Conservation (phyloP, 169 alveolate genomes). For the Plasmodium relictum region DNA sequence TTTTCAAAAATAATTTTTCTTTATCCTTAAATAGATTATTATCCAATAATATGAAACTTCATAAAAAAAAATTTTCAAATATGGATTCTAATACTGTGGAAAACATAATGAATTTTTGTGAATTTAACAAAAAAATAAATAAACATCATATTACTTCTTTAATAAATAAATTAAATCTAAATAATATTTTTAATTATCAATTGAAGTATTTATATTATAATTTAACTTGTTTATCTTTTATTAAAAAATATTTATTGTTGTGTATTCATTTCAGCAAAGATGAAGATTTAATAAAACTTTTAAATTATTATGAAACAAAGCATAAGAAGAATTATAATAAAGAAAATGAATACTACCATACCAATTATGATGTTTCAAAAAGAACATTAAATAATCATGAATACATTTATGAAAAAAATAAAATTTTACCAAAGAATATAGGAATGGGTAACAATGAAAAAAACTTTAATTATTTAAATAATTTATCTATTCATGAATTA, state of each 20-base stretch:
- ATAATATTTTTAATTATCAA: constrained; percentile 47
- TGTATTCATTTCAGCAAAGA: constrained; percentile 42
- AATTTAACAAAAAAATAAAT: constrained; percentile 38
- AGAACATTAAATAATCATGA: neutral
- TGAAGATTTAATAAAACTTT: constrained; percentile 19
- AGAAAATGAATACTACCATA: neutral
- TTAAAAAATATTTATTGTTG: constrained; percentile 40
- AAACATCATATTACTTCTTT: constrained; percentile 35
- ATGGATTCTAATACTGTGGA: constrained; percentile 3
- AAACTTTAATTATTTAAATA: constrained; percentile 20
- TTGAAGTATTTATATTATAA: constrained; percentile 30
- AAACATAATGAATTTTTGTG: constrained; percentile 28
- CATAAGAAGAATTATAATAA: constrained; percentile 3
- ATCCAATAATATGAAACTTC: neutral
- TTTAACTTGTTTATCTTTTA: constrained; percentile 37
- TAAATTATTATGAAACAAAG: constrained; percentile 29
- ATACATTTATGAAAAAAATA: constrained; percentile 5
- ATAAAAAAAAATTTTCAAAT: constrained; percentile 7
- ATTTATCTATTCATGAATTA: constrained; percentile 21
- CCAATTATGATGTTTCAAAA: neutral
- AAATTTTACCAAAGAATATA: neutral
- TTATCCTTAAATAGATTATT: constrained; percentile 8
- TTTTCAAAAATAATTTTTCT: constrained; percentile 5
- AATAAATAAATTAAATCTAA: constrained; percentile 23
- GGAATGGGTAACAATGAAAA: neutral